Base-by-base conservation (phyloP, 2,329 filamentous ascomycete species). In the Paraphoma sp. region DNA sequence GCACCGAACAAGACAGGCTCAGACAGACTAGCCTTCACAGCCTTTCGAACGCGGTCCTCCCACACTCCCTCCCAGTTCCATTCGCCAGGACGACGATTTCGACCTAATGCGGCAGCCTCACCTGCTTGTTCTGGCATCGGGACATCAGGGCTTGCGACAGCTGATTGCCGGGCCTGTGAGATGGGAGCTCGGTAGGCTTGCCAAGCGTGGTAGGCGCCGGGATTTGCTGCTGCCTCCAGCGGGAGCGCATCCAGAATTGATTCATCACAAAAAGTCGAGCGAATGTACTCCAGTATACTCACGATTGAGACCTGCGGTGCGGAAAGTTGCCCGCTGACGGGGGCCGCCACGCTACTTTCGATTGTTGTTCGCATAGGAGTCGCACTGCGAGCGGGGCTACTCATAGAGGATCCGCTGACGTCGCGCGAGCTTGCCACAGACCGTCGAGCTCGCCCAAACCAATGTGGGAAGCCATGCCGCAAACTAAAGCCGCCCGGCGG, bases 11-110 rank as follows among this genome's bases (percentile, higher is more conserved):
- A 78, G 4, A 92, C 88, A 1, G 87, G 81, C 64, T 98, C 94
- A 1, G 91, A 91, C 48, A 92, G 79, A 69, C 92, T 96, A 9
- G 85, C 83, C 48, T 89, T 85, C 43, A 97, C 86, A 16, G 90
- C 90, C 74, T 89, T 91, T 76, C 87, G 89, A 1, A 97, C 93
- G 52, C 94, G 85, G 62, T 93, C 89, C 73, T 96, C 91, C 94
- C 94, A 99, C 0, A 98, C 94, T 0, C 94, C 93, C 69, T 97
- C 92, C 94, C 94, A 98, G 72, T 96, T 96, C 94, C 94, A 98
- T 68, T 96, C 90, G 6, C 90, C 91, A 0, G 92, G 92, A 48
- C 84, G 82, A 57, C 88, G 80, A 57, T 78, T 85, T 79, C 79
- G 77, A 68, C 76, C 84, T 67, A 67, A 75, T 9, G 72, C 49